Percentiles rank a stretch among this genome's conserved stretches.
Conservation (phyloP, 176 grass and related monocot species). For the Miscanthus lutarioriparius region DNA sequence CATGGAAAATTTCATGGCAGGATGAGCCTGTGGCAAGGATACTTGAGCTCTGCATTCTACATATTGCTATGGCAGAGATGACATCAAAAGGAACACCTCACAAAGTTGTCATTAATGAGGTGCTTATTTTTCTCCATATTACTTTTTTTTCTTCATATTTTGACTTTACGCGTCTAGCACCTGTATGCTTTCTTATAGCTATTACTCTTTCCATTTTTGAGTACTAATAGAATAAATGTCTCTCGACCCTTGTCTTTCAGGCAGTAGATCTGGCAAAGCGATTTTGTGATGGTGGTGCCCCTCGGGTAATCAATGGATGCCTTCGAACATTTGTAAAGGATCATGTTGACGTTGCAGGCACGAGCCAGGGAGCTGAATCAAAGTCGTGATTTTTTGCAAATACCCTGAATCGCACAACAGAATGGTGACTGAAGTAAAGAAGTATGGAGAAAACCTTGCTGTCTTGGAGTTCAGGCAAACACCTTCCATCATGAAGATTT, state of each 20-base stretch:
- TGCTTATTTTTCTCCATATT: slow-evolving; percentile 22
- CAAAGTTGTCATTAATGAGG: slow-evolving; percentile 95
- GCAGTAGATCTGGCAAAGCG: slow-evolving; percentile 94
- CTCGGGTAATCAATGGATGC: slow-evolving; percentile 92
- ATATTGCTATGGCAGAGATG: slow-evolving; percentile 99
- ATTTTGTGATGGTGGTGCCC: slow-evolving; percentile 85
- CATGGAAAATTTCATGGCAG: slow-evolving; percentile 37
- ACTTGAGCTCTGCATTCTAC: slow-evolving; percentile 92
- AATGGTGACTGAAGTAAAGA: background rate
- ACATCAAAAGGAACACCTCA: slow-evolving; percentile 78
- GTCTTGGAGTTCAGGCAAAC: background rate
- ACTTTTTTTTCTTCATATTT: background rate
- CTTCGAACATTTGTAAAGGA: slow-evolving; percentile 84
- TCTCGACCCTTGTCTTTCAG: slow-evolving; percentile 39
- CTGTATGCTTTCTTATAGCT: background rate
- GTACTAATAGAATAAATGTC: background rate
- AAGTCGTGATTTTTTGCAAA: slow-evolving; percentile 31
- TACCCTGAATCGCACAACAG: background rate
- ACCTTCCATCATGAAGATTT: slow-evolving; percentile 15
- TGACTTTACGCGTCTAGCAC: background rate
- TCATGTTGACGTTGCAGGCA: slow-evolving; percentile 5
- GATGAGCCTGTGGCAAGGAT: slow-evolving; percentile 86
- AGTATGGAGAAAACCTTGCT: slow-evolving; percentile 5
- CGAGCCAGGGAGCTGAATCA: slow-evolving; percentile 33
- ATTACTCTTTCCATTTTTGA: background rate